Evolutionary conservation across 2,329 filamentous ascomycete genomes (phyloP).

Genomic region (Juglanconis oblonga): DNA sequence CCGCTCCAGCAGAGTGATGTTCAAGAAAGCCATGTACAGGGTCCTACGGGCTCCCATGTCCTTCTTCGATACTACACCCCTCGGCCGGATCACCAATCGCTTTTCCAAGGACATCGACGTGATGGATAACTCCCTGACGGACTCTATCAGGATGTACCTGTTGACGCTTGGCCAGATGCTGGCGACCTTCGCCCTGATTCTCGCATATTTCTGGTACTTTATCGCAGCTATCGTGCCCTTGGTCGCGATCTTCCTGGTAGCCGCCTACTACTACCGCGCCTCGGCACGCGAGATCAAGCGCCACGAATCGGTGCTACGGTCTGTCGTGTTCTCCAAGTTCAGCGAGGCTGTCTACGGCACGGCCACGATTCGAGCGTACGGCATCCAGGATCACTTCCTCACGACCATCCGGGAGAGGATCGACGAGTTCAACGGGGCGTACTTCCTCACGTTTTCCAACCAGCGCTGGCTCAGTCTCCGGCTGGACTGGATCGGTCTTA

Average conservation of each 20-base stretch:
- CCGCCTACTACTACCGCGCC: slow-evolving; percentile 82
- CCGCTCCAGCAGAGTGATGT: slow-evolving; percentile 75
- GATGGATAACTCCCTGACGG: slow-evolving; percentile 90
- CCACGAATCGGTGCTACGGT: slow-evolving; percentile 85
- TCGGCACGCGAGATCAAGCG: slow-evolving; percentile 94
- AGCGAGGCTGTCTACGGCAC: slow-evolving; percentile 82
- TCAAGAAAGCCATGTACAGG: slow-evolving; percentile 73
- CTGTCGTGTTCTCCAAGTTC: slow-evolving; percentile 86
- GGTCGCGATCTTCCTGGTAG: slow-evolving; percentile 73
- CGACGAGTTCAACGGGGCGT: slow-evolving; percentile 90
- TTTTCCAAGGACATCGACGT: slow-evolving; percentile 95
- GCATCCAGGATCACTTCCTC: slow-evolving; percentile 73
- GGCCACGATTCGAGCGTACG: slow-evolving; percentile 85
- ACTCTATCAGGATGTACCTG: slow-evolving; percentile 90
- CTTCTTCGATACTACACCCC: slow-evolving; percentile 95
- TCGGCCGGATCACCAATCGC: slow-evolving; percentile 92
- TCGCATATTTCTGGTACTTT: slow-evolving; percentile 94
- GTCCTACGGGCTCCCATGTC: slow-evolving; percentile 76
- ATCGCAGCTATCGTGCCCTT: slow-evolving; percentile 61
- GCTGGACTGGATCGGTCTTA: slow-evolving; percentile 77
- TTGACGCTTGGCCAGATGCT: slow-evolving; percentile 79
- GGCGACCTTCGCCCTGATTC: slow-evolving; percentile 83
- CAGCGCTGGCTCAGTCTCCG: slow-evolving; percentile 89
- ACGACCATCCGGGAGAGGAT: slow-evolving; percentile 39
- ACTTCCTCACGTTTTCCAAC: slow-evolving; percentile 93